Percentiles rank a stretch among this genome's conserved stretches.
Conservation (phyloP, 495 filamentous ascomycete genomes). For the Jackrogersella multiformis region DNA sequence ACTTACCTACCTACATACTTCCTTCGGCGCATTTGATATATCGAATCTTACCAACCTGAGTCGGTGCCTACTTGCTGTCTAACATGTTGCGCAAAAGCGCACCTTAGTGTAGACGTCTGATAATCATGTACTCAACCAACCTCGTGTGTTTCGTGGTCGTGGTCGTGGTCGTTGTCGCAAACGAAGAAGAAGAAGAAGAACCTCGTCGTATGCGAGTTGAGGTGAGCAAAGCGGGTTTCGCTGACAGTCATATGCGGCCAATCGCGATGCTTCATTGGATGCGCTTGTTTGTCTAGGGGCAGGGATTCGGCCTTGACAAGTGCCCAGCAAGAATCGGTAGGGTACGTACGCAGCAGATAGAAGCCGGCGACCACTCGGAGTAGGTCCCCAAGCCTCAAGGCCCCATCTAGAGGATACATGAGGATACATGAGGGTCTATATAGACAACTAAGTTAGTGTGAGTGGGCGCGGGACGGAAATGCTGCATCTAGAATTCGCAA, state of each 20-base stretch:
- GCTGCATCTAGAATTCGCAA: slow-evolving; percentile 39
- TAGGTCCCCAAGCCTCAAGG: slow-evolving; percentile 34
- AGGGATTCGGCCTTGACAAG: slow-evolving; percentile 42
- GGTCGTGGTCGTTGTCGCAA: too few species aligned
- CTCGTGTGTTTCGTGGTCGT: slow-evolving; percentile 39
- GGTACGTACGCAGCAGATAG: slow-evolving; percentile 45
- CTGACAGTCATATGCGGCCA: slow-evolving; percentile 44
- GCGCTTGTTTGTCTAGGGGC: slow-evolving; percentile 46
- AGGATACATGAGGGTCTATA: too few species aligned
- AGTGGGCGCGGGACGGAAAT: slow-evolving; percentile 31
- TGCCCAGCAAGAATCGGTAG: slow-evolving; percentile 41
- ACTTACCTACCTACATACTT: too few species aligned
- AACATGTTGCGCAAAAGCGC: slow-evolving; percentile 29
- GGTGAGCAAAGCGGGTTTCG: slow-evolving; percentile 47
- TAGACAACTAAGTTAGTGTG: slow-evolving; percentile 33
- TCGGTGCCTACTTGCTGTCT: not conserved
- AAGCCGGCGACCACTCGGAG: slow-evolving; percentile 40
- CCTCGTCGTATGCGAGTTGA: slow-evolving; percentile 47
- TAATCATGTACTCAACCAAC: slow-evolving; percentile 16
- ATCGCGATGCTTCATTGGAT: slow-evolving; percentile 33
- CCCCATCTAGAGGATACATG: slow-evolving; percentile 41
- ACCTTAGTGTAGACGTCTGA: slow-evolving; percentile 5
- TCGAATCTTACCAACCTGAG: slow-evolving; percentile 8
- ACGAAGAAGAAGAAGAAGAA: slow-evolving; percentile 46
- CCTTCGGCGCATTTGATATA: slow-evolving; percentile 31